These are phyloP conservation scores for Lachnellula subtilissima DNA, from an alignment of 2,329 filamentous ascomycete species.

Conservation along the genomic window DNA sequence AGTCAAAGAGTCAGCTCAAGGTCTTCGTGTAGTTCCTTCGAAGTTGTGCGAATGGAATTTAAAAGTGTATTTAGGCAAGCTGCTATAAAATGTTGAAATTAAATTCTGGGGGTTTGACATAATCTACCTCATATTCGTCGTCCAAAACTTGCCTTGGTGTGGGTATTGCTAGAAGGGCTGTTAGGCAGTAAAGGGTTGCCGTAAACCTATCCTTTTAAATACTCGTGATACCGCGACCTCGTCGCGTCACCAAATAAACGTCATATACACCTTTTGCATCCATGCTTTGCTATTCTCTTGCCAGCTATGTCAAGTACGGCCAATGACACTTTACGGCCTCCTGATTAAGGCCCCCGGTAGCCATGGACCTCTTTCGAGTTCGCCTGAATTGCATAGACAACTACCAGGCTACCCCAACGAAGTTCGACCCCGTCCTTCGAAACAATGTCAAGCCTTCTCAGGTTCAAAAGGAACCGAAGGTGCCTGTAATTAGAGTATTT, in stretches of 20 bases:
- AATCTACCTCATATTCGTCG: not conserved
- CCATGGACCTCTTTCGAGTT: conserved; percentile 76
- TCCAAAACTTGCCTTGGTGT: not conserved
- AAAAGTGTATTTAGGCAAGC: not conserved
- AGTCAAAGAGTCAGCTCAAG: not conserved
- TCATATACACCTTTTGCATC: not conserved
- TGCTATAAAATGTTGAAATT: not conserved
- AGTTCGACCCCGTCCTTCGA: conserved; percentile 74
- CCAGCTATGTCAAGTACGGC: conserved; percentile 4
- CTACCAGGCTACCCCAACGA: conserved; percentile 76
- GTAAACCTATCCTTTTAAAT: not conserved
- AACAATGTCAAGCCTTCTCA: conserved; percentile 57
- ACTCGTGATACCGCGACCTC: conserved; percentile 12
- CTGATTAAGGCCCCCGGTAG: conserved; percentile 4
- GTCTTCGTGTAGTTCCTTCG: no score
- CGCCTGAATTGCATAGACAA: conserved; percentile 94
- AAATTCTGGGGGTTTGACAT: no score
- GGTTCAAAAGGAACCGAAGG: conserved; percentile 59
- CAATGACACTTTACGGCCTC: conserved; percentile 1
- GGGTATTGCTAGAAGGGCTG: not conserved
- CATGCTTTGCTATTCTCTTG: not conserved
- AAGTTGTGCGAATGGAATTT: no score
- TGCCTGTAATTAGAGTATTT: conserved; percentile 86
- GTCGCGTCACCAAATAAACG: conserved; percentile 9
- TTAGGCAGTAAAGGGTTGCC: not conserved